A percentile compares a stretch with the other conserved stretches of the same genome.
phyloP scores from a whole-genome alignment of 345 rosid species.

The Salix dunnii region DNA sequence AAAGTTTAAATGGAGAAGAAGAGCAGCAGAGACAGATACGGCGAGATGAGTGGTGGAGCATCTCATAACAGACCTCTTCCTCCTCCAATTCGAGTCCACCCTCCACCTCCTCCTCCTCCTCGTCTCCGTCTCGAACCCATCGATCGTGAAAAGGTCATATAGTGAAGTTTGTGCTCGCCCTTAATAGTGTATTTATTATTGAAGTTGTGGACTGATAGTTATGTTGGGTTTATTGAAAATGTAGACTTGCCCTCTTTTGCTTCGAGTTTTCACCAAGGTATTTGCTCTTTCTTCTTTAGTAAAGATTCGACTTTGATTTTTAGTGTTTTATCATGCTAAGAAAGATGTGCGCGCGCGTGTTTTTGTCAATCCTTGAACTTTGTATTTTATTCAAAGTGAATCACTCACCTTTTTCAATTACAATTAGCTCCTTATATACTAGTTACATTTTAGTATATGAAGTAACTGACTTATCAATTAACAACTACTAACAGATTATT shows the following conservation, averaged over 20 bases:
- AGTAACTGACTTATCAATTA: too few relatives aligned
- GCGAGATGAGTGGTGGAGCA: conserved; percentile 1
- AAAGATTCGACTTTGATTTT: neutral
- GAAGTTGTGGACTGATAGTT: neutral
- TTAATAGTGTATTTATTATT: neutral
- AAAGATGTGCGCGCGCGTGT: neutral
- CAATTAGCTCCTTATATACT: too few relatives aligned
- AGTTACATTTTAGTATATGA: too few relatives aligned
- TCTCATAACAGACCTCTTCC: neutral
- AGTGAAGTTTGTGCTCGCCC: neutral
- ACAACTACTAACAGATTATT: too few relatives aligned
- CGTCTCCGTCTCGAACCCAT: conserved; percentile 2
- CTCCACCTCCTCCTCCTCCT: conserved; percentile 1
- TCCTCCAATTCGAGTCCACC: neutral
- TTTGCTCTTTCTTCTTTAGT: neutral
- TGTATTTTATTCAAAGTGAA: too few relatives aligned
- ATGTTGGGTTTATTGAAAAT: neutral
- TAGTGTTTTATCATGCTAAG: neutral
- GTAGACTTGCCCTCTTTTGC: conserved; percentile 20
- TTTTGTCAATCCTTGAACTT: too few relatives aligned
- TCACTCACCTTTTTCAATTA: too few relatives aligned
- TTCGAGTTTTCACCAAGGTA: conserved; percentile 23
- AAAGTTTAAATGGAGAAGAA: neutral
- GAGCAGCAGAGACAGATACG: neutral
- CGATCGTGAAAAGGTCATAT: conserved; percentile 15